A percentile compares a stretch with the other conserved stretches of the same genome.
Evolutionary conservation across 495 filamentous ascomycete species (phyloP).

Genomic region (Hapsidospora chrysogenum): DNA sequence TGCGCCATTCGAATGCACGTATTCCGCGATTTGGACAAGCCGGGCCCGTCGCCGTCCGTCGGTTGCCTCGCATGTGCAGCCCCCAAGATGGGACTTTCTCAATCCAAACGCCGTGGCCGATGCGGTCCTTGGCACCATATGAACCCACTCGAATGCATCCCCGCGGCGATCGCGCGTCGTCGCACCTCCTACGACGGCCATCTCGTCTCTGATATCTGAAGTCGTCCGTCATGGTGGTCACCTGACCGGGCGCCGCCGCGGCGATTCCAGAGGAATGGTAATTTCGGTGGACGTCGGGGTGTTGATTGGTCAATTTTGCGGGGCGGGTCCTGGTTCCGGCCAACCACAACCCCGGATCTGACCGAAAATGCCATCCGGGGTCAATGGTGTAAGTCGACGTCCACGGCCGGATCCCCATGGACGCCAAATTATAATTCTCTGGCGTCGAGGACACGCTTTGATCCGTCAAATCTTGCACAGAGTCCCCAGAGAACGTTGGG

Average conservation of each 20-base stretch:
- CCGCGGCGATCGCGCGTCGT: no score
- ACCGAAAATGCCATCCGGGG: slow-evolving; percentile 4
- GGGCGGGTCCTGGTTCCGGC: background rate
- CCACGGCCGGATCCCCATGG: background rate
- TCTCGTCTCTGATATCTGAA: no score
- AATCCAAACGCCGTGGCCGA: no score
- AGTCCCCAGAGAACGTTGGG: slow-evolving; percentile 2
- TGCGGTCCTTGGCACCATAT: no score
- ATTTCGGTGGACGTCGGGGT: background rate
- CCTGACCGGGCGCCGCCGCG: background rate
- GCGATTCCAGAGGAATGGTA: background rate
- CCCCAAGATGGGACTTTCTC: no score
- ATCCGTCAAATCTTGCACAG: slow-evolving; percentile 3
- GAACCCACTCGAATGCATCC: no score
- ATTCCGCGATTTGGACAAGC: no score
- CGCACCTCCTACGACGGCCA: no score
- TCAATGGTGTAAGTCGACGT: slow-evolving; percentile 1
- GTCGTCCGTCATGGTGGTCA: slow-evolving; percentile 4
- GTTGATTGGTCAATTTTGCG: slow-evolving; percentile 1
- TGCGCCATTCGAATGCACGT: no score
- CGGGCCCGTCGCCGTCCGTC: no score
- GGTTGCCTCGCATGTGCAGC: no score
- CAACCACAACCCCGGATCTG: background rate
- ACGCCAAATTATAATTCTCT: slow-evolving; percentile 5
- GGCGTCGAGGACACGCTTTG: slow-evolving; percentile 1